phyloP scores from a whole-genome alignment of 257 asterid genomes.

The Nicotiana attenuata region DNA sequence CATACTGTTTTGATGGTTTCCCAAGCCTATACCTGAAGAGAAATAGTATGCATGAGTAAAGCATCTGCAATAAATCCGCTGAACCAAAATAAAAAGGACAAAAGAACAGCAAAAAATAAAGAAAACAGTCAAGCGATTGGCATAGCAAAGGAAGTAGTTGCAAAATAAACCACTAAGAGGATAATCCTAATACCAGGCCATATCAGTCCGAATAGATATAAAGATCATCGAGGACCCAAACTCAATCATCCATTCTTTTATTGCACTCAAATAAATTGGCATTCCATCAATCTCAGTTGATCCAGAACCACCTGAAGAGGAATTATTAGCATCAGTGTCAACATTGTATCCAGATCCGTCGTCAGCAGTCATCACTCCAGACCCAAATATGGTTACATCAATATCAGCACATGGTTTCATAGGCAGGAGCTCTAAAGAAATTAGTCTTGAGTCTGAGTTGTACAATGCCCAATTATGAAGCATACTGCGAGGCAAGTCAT shows the following conservation, averaged over 20 bases:
- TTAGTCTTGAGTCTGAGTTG: conserved; percentile 86
- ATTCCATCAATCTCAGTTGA: conserved; percentile 61
- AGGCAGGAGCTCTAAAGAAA: conserved; percentile 89
- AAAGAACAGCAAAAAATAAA: not conserved
- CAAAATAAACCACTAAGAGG: not conserved
- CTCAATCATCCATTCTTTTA: conserved; percentile 95
- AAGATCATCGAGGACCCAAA: conserved; percentile 79
- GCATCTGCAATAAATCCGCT: not conserved
- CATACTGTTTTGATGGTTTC: conserved; percentile 84
- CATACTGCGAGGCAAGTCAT: conserved; percentile 73
- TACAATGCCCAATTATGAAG: conserved; percentile 91
- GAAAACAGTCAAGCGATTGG: not conserved
- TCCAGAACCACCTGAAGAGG: conserved; percentile 48
- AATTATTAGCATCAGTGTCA: conserved; percentile 55
- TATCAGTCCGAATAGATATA: conserved; percentile 79
- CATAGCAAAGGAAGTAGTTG: not conserved
- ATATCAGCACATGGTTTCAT: conserved; percentile 85
- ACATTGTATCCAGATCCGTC: conserved; percentile 85
- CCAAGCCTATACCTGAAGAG: conserved; percentile 90
- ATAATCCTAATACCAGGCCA: conserved; percentile 63
- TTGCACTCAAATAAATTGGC: conserved; percentile 74
- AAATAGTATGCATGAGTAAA: conserved; percentile 12
- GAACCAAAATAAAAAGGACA: not conserved
- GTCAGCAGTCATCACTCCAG: conserved; percentile 76
- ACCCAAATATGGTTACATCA: conserved; percentile 84